phyloP scores from a whole-genome alignment of 2,329 filamentous ascomycete genomes.

The Fusarium nurragi region DNA sequence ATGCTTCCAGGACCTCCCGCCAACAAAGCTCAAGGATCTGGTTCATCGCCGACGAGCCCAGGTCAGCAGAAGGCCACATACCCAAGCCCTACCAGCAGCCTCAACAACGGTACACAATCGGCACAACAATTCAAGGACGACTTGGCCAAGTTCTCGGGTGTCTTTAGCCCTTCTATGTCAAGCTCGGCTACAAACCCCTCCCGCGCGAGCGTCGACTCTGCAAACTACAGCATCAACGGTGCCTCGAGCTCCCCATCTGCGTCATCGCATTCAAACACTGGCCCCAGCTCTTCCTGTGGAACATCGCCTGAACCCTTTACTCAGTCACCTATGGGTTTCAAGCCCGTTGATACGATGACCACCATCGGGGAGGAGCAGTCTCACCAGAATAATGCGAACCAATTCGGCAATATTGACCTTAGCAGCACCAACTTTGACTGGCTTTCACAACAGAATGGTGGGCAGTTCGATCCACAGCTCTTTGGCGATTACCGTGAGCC shows the following conservation, averaged over 20 bases:
- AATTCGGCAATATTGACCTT: conserved; percentile 51
- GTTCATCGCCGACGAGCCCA: conserved; percentile 50
- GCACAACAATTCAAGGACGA: conserved; percentile 56
- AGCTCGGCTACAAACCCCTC: conserved; percentile 59
- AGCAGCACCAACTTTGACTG: conserved; percentile 73
- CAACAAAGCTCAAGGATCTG: conserved; percentile 41
- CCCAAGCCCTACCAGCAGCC: conserved; percentile 46
- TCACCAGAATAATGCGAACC: conserved; percentile 50
- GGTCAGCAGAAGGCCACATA: conserved; percentile 35
- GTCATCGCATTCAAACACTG: conserved; percentile 68
- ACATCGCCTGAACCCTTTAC: conserved; percentile 81
- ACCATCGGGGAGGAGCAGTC: conserved; percentile 74
- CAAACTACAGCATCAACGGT: conserved; percentile 56
- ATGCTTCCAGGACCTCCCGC: conserved; percentile 65
- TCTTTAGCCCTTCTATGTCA: conserved; percentile 67
- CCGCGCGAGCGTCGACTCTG: conserved; percentile 61
- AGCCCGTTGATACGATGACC: conserved; percentile 69
- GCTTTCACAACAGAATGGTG: conserved; percentile 81
- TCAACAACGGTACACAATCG: conserved; percentile 39
- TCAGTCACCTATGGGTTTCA: conserved; percentile 74
- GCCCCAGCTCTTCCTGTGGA: conserved; percentile 73
- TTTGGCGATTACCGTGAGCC: conserved; percentile 94
- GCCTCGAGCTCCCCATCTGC: conserved; percentile 72
- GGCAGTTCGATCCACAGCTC: conserved; percentile 88
- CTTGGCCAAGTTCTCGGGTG: conserved; percentile 63